Base-by-base conservation (phyloP, 1,284 basidiomycete genomes). In the Moniliophthora roreri region DNA sequence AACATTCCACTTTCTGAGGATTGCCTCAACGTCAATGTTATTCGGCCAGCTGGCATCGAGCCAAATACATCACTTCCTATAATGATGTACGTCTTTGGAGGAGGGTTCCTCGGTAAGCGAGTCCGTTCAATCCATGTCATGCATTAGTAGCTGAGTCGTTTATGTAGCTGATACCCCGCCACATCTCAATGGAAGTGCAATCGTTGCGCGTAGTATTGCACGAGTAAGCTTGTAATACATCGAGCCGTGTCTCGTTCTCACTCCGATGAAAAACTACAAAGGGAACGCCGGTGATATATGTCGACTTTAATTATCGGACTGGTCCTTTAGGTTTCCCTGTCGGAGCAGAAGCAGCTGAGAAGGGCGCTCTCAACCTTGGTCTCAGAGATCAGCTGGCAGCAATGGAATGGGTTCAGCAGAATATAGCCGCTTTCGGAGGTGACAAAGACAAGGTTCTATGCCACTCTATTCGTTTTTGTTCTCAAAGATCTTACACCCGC, bases 211-310 rank as follows among this genome's bases (percentile, higher is more conserved):
- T 48, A 80, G 78, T 46, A 66, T 78, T 8, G 57, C 63, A 38
- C 67, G 79, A 41, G 78, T 79, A 63, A 46, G 68, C n/a, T n/a
- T 48, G 23, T 23, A 24, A 46, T 16, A 23, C 21, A 11, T 7
- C 18, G 47, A 20, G 21, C 28, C 6, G 28, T 11, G 6, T 11
- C 7, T 32, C 11, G 28, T 21, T 54, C 40, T 13, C 42, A 16
- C 13, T 41, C 26, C 4, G 8, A 20, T 24, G 13, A n/a, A 28
- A n/a, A 6, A 10, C 38, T 21, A 38, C 16, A 20, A 10, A 79
- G 75, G 77, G 74, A 32, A 80, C 76, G 1, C 79, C 79, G 13
- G 60, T 84, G 26, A 70, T 85, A n/a, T 80, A 80, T 47, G 81
- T 84, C 38, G 78, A 73, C 28, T 62, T 77, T 59, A 75, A 77